Evolutionary conservation across 805 yeast species (phyloP), one percentile per base, ranked within the genome.

Genomic region (Saturnispora mendoncae): DNA sequence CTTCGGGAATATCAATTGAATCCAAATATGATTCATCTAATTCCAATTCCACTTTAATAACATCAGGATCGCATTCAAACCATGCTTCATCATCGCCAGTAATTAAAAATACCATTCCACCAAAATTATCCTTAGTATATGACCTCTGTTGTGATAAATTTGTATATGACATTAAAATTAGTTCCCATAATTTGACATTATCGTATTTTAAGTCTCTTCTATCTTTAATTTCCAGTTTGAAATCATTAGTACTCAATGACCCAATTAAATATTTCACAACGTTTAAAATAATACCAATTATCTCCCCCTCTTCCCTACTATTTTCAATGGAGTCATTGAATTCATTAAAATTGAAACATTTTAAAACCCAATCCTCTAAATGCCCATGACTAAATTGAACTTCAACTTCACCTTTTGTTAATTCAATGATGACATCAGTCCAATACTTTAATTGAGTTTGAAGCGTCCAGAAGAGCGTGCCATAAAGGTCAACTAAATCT

Each of bases 391-490:
- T 40, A 17, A 57, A 43, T 13, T 49, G 46, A 20, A 50, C 43
- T 5, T 43, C 41, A 23, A 34, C 27, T 18, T 30, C 34, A 13
- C 35, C 34, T 23, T 19, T 20, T 30, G 36, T 23, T 18, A 44
- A 30, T 7, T 44, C 39, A n/a, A 46, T 51, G 17, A 51, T 48
- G 27, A 85, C 58, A 12, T 76, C 62, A 2, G 78, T 67, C 54
- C 88, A 69, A 53, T 90, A 90, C 1, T 60, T 57, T 0, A 95
- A 84, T 52, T 84, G 85, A 0, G 94, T 83, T 57, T 92, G 97
- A 33, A 92, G 59, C 20, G 90, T 62, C 54, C 81, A 92, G 50
- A 92, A 79, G 39, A 90, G 55, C 18, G 84, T 81, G 51, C 81
- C 95, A 58, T 82, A 84, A 1, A 76, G 59, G 46, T 80, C 87